Base-by-base conservation (phyloP, 2,329 filamentous ascomycete species). In the Fusarium proliferatum region DNA sequence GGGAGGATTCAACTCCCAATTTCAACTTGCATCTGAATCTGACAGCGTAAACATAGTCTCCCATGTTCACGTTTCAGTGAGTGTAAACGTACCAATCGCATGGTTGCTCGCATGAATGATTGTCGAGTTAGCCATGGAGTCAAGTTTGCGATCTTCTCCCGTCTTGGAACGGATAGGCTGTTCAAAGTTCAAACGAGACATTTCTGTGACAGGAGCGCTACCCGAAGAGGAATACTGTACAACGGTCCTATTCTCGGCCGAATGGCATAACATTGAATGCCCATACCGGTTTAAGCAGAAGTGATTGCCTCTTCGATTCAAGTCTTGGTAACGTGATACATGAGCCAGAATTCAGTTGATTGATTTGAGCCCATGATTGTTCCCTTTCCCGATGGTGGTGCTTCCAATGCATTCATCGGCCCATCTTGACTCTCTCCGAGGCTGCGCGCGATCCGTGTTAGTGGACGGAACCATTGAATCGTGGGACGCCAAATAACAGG, bases 211-310 rank as follows among this genome's bases (percentile, higher is more conserved):
- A 61, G 45, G 46, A 70, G 42, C 52, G 59, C 64, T 62, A 65
- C 59, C 51, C 64, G 53, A 76, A 41, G 48, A 57, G 64, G 46
- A 61, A 62, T 48, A 51, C 66, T 61, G 71, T 67, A 62, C 61
- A 66, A 67, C 69, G 74, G 69, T 73, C 64, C 56, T 77, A 73
- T 73, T 77, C 65, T 75, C 73, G 75, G 73, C 46, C 61, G 51
- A 66, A 65, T 75, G 42, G 58, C 49, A 51, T 33, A 30, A 26
- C 45, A 51, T 49, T 45, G 41, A 19, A 38, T 46, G 55, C 39
- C 28, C 46, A 56, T 61, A 46, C 52, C 59, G 67, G 46, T 52
- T 36, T 69, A 34, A 59, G 46, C 16, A 53, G 30, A 33, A 19
- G 21, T 19, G 52, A 62, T 46, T 52, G 30, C 9, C 38, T 51